Base-by-base conservation (phyloP, 495 filamentous ascomycete species). In the Podospora conica region DNA sequence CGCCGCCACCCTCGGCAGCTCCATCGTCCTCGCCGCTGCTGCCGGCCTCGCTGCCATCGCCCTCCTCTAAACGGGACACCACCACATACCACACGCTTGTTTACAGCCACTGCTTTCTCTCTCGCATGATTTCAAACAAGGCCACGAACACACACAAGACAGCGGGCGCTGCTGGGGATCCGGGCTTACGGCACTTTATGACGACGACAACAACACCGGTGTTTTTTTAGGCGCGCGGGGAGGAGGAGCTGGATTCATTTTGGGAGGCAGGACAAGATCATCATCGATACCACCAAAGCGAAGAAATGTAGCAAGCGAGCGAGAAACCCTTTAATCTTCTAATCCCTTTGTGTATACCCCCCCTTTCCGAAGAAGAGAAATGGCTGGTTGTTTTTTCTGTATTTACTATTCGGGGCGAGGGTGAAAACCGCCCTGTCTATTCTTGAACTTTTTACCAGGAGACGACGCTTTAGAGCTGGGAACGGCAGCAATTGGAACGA, bases 31-130 rank as follows among this genome's bases (percentile, higher is more conserved):
- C 65, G 76, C 82, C 74, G 83, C 80, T 68, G 77, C 75, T 60
- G 83, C 79, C 77, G 84, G 81, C 76, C 69, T 81, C 66, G 80
- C 74, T 65, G 83, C 83, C 70, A 66, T 81, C 65, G 56, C 83
- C 79, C 75, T 86, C 72, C 81, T 78, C 72, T 85, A 85, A 81
- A 74, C 75, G 10, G 27, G 24, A 24, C 55, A 33, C 11, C 4
- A 6, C 29, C 33, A 48, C 33, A 18, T 5, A n/a, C 40, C 8
- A 48, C 33, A 48, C 40, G 40, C 40, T 48, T 48, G 40, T 48
- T 48, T 48, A 48, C 40, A 48, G 40, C 40, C 40, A 48, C 23
- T 61, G 18, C 9, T 57, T 60, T 60, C 20, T n/a, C n/a, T n/a
- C 40, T 48, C 40, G 40, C 40, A 48, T 48, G 40, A 48, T 48